A percentile compares a stretch with the other conserved stretches of the same genome.
phyloP scores from a whole-genome alignment of 257 asterid species.

The Cinchona pubescens region DNA sequence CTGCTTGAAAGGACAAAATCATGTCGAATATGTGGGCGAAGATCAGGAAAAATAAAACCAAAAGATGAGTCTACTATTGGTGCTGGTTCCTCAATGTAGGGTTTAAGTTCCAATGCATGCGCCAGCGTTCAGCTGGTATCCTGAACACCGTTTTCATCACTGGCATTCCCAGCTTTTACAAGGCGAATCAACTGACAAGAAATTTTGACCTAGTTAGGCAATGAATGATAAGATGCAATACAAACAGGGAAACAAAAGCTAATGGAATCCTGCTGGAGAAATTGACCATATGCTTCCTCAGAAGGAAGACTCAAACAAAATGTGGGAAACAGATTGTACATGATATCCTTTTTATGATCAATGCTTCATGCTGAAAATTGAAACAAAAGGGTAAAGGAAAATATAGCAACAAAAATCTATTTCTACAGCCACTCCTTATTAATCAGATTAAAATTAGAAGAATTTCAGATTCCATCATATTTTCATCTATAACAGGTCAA shows the following conservation, averaged over 20 bases:
- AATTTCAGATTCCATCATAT: background rate
- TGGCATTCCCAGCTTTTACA: constrained; percentile 51
- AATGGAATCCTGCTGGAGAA: background rate
- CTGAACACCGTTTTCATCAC: constrained; percentile 47
- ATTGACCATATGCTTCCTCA: background rate
- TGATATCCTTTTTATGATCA: background rate
- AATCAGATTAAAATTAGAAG: too few species aligned
- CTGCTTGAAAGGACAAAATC: constrained; percentile 84
- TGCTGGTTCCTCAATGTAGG: constrained; percentile 92
- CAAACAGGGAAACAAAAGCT: constrained; percentile 19
- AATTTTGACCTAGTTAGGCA: constrained; percentile 31
- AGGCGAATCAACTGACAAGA: constrained; percentile 79
- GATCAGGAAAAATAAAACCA: constrained; percentile 53
- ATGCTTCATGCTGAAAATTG: background rate
- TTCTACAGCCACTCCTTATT: background rate
- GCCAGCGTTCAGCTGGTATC: constrained; percentile 66
- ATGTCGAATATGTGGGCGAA: constrained; percentile 92
- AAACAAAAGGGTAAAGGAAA: background rate
- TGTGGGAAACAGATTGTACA: background rate
- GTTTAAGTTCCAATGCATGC: constrained; percentile 83
- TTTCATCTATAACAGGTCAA: background rate
- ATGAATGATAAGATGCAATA: constrained; percentile 18
- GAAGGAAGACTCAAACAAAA: background rate
- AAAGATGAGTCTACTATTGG: constrained; percentile 40
- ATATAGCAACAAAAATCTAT: background rate